A percentile compares a stretch with the other conserved stretches of the same genome.
Conservation (phyloP, 495 filamentous ascomycete genomes). For the Neurospora africana region DNA sequence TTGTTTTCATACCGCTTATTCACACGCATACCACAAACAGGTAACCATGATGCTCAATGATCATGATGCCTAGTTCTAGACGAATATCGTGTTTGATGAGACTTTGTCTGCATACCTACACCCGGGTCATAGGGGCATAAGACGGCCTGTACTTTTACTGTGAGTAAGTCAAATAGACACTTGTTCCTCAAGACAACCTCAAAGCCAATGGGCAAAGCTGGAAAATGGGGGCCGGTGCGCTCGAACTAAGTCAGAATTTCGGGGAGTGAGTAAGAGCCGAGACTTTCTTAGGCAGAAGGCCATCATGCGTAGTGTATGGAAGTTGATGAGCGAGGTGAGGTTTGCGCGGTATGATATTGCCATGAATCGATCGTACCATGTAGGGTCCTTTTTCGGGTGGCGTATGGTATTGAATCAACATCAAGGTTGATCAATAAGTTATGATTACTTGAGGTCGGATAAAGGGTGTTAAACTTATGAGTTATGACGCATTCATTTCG, state of each 20-base stretch:
- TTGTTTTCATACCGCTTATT: too few species aligned
- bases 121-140: too few species aligned
- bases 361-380: background rate
- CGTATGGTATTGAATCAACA: background rate
- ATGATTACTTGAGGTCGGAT: background rate
- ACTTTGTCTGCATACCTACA: too few species aligned
- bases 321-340: background rate
- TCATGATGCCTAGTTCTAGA: too few species aligned
- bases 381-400: background rate
- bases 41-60: too few species aligned
- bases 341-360: background rate
- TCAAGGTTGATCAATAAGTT: background rate
- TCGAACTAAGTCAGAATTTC: background rate
- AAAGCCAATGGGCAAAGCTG: background rate
- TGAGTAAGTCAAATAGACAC: background rate
- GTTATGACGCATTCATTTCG: background rate
- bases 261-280: background rate
- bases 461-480: too few species aligned
- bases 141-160: too few species aligned
- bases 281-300: background rate
- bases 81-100: too few species aligned
- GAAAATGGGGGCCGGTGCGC: background rate
- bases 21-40: too few species aligned
- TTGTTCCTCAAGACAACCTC: background rate
- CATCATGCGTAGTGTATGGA: background rate